Percentiles rank a stretch among this genome's conserved stretches.
These are phyloP conservation scores for Cyclocybe aegerita DNA, from an alignment of 768 basidiomycete genomes.

Conservation along the genomic window DNA sequence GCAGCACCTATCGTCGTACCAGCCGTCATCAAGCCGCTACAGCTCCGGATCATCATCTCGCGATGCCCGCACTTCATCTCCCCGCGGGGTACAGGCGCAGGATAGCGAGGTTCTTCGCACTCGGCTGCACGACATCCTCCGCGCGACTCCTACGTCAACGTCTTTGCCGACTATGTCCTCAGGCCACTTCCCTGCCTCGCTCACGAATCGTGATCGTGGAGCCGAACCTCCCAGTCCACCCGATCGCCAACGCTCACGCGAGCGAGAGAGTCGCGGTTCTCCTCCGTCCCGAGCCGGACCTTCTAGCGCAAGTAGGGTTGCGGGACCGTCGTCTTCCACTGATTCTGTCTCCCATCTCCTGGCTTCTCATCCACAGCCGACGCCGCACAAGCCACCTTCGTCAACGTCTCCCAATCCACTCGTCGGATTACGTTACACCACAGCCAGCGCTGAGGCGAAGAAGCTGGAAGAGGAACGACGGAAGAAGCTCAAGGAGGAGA, in stretches of 20 bases:
- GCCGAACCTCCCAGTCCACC: conserved; percentile 2
- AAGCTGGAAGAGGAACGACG: conserved; percentile 45
- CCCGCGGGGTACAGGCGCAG: conserved; percentile 7
- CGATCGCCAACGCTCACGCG: not conserved
- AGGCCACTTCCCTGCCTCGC: conserved; percentile 23
- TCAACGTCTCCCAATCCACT: conserved; percentile 21
- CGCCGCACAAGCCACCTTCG: conserved; percentile 7
- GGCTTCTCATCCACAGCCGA: too few species aligned
- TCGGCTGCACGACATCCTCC: conserved; percentile 48
- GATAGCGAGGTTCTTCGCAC: conserved; percentile 31
- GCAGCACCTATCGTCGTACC: not conserved
- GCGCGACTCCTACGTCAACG: conserved; percentile 37
- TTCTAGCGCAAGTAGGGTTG: too few species aligned
- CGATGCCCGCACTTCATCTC: conserved; percentile 10
- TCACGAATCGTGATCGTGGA: conserved; percentile 11
- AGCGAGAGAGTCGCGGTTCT: too few species aligned
- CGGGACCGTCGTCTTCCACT: too few species aligned
- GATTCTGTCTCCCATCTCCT: too few species aligned
- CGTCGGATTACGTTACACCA: conserved; percentile 3
- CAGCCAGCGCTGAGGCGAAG: conserved; percentile 54
- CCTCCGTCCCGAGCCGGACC: too few species aligned
- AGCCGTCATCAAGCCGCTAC: not conserved
- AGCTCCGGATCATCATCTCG: conserved; percentile 4
- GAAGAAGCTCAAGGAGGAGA: conserved; percentile 21
- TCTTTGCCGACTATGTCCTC: conserved; percentile 39